Base-by-base conservation (phyloP, 805 yeast genomes). In the Blastobotrys mokoenaii region DNA sequence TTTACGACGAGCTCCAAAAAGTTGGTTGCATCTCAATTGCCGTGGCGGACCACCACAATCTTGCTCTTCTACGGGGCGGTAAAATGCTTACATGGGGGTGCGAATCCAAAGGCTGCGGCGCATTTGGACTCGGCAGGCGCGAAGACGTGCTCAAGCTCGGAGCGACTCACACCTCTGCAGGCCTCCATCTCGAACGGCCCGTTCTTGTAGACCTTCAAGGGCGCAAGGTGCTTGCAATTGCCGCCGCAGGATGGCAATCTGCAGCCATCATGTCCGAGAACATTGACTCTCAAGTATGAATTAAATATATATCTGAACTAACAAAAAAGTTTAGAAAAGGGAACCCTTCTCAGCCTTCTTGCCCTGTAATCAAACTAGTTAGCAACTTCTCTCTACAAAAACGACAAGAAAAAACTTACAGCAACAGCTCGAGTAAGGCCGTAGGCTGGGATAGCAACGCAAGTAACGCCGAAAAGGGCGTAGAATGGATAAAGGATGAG, bases 241-340 rank as follows among this genome's bases (percentile, higher is more conserved):
- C 84, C 1, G 86, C 89, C 5, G 80, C 79, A 12, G 94, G 93
- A 1, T 84, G 90, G 90, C 93, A 84, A 47, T 74, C 86, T 4
- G 78, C 80, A 38, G 88, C 87, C 1, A 65, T 84, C 43, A 66
- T 77, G 12, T 54, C 55, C 29, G 50, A 43, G 10, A 22, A 40
- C 14, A 36, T 14, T 17, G 39, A 20, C 35, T 32, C 35, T 12
- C 16, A 20, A 18, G 15, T 16, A 10, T 37, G 29, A 37, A n/a
- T 14, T 34, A 34, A 14, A 34, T 34, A 34, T 34, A 34, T 34
- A 14, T n/a, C 16, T 15, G 11, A 12, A 34, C 11, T 34, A 14
- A 4, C 16, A 10, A 8, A 34, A 34, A 10, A 17, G 11, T 16
- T 20, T 36, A 36, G 30, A 36, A 36, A 31, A 31, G 12, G 30